These are phyloP conservation scores for Aphanocladium album DNA, from an alignment of 2,329 filamentous ascomycete genomes.

Conservation along the genomic window DNA sequence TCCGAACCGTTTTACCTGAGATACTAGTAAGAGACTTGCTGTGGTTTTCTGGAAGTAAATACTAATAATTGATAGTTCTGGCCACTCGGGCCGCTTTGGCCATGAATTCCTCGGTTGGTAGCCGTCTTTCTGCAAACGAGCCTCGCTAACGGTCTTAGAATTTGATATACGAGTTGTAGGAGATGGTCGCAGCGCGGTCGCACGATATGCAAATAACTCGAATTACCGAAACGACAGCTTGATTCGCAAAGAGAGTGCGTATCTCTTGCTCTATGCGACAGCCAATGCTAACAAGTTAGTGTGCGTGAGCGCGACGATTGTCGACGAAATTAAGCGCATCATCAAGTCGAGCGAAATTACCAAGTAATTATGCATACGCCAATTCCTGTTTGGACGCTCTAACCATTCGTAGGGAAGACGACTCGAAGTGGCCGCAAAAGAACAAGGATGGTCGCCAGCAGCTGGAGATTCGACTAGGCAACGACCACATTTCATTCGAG, in stretches of 20 bases:
- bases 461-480: conserved; percentile 87
- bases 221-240: conserved; percentile 98
- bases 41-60: conserved; percentile 4
- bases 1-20: conserved; percentile 88
- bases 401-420: conserved; percentile 69
- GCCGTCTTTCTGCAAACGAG: neutral
- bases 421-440: conserved; percentile 97
- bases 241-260: conserved; percentile 97
- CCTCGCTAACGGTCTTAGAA: conserved; percentile 49
- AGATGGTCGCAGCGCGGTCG: conserved; percentile 87
- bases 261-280: neutral
- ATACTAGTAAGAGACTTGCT: conserved; percentile 80
- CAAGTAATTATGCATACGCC: conserved; percentile 56
- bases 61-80: conserved; percentile 59
- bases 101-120: conserved; percentile 87
- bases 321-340: conserved; percentile 94
- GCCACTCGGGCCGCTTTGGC: conserved; percentile 93
- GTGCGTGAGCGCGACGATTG: conserved; percentile 87
- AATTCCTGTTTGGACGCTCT: conserved; percentile 4
- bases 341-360: conserved; percentile 96
- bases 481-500: conserved; percentile 97
- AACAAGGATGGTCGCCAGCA: conserved; percentile 98
- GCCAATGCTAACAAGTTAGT: conserved; percentile 47
- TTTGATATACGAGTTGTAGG: conserved; percentile 93
- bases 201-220: conserved; percentile 97